Evolutionary conservation across 1,139 yeast genomes (phyloP).

Genomic region (Sugiyamaella sp.): DNA sequence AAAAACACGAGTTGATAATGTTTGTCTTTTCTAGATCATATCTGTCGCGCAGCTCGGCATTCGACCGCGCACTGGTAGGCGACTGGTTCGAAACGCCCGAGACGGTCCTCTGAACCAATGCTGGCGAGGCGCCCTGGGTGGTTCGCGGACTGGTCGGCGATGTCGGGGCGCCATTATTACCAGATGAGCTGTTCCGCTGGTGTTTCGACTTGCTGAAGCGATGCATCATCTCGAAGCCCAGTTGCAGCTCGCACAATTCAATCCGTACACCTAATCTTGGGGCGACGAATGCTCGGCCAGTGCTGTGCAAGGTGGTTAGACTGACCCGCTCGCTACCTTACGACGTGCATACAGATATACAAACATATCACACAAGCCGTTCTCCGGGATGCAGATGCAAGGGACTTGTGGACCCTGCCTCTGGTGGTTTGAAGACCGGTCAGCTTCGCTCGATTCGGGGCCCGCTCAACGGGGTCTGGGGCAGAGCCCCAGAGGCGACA

Average conservation of each 20-base stretch:
- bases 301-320: too few relatives aligned
- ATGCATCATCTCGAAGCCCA: slow-evolving; percentile 9
- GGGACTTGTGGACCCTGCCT: too few relatives aligned
- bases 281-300: too few relatives aligned
- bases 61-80: slow-evolving; percentile 1
- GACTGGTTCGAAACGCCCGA: not conserved
- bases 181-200: slow-evolving; percentile 7
- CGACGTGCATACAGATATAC: too few relatives aligned
- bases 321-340: too few relatives aligned
- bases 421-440: not conserved
- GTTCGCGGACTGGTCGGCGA: slow-evolving; percentile 2
- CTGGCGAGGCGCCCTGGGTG: not conserved
- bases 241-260: too few relatives aligned
- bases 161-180: not conserved
- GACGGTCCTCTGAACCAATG: not conserved
- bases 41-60: slow-evolving; percentile 8
- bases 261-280: too few relatives aligned
- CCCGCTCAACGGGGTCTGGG: slow-evolving; percentile 3
- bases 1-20: slow-evolving; percentile 26
- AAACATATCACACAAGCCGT: too few relatives aligned
- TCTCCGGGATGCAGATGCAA: too few relatives aligned
- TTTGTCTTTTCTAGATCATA: slow-evolving; percentile 25
- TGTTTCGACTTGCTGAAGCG: slow-evolving; percentile 12
- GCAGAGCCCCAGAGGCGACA: slow-evolving; percentile 3
- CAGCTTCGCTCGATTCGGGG: too few relatives aligned